Percentiles rank a stretch among this genome's conserved stretches.
phyloP scores from a whole-genome alignment of 352 stramenopile species.

The Pythium pyrilobum region DNA sequence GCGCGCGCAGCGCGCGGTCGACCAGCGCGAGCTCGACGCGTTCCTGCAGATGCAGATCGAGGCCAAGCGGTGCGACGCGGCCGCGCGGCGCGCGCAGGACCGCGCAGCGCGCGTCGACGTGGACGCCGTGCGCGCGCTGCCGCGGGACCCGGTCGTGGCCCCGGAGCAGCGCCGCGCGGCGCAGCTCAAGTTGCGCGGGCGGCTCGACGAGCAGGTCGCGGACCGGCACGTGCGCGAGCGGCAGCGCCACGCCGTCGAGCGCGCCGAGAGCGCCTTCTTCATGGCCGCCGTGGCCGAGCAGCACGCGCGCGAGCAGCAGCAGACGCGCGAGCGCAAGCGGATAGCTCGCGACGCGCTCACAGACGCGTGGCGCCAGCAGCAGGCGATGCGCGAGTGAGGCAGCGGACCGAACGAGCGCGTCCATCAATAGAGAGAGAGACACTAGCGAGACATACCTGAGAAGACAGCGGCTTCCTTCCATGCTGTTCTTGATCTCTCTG shows the following conservation, averaged over 20 bases:
- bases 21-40: slow-evolving; percentile 38
- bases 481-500: too few species aligned
- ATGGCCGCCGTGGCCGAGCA: slow-evolving; percentile 40
- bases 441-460: too few species aligned
- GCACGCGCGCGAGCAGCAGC: slow-evolving; percentile 24
- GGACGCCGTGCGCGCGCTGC: slow-evolving; percentile 35
- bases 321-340: slow-evolving; percentile 21
- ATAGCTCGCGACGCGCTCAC: slow-evolving; percentile 35
- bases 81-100: slow-evolving; percentile 6
- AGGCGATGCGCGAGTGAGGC: slow-evolving; percentile 20
- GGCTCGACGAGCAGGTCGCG: slow-evolving; percentile 42
- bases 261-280: slow-evolving; percentile 53
- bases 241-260: slow-evolving; percentile 35
- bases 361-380: slow-evolving; percentile 42
- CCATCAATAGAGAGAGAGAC: too few species aligned
- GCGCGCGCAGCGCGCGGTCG: slow-evolving; percentile 30
- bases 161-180: slow-evolving; percentile 21
- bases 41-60: slow-evolving; percentile 50
- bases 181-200: slow-evolving; percentile 40
- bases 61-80: slow-evolving; percentile 22
- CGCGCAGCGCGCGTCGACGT: slow-evolving; percentile 5
- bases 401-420: too few species aligned
- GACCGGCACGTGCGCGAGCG: slow-evolving; percentile 33
- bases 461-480: too few species aligned
- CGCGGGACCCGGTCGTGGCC: slow-evolving; percentile 27